Percentiles rank a stretch among this genome's conserved stretches.
Evolutionary conservation across 176 grass and related monocot genomes (phyloP).

Genomic region (Microstegium vimineum): DNA sequence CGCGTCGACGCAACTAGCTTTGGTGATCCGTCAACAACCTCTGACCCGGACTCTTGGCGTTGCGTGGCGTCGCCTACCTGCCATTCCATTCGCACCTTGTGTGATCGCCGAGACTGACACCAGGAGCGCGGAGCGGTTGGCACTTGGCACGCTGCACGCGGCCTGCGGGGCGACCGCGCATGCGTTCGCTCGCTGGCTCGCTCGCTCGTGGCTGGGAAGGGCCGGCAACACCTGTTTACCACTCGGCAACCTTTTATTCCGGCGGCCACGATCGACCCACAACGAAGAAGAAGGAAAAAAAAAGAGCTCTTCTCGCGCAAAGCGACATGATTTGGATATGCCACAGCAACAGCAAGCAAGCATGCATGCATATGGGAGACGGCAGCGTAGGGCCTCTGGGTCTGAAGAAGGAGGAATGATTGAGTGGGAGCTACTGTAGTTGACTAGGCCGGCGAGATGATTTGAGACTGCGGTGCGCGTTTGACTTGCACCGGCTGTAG

Average conservation of each 20-base stretch:
- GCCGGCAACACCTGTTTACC: background rate
- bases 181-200: background rate
- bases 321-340: background rate
- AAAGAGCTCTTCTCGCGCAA: background rate
- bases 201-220: background rate
- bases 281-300: background rate
- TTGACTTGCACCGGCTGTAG: slow-evolving; percentile 21
- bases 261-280: background rate
- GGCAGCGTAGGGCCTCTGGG: background rate
- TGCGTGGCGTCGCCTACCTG: background rate
- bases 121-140: background rate
- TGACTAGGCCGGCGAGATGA: slow-evolving; percentile 9
- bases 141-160: background rate
- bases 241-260: background rate
- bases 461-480: slow-evolving; percentile 7
- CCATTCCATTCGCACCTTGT: slow-evolving; percentile 17
- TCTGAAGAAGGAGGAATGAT: background rate
- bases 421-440: slow-evolving; percentile 25
- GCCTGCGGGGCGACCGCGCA: background rate
- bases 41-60: background rate
- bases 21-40: background rate
- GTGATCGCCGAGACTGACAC: slow-evolving; percentile 28
- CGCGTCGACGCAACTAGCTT: too few relatives aligned
- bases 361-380: background rate
- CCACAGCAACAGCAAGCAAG: background rate